Base-by-base conservation (phyloP, 257 asterid genomes). In the Solanum dulcamara region DNA sequence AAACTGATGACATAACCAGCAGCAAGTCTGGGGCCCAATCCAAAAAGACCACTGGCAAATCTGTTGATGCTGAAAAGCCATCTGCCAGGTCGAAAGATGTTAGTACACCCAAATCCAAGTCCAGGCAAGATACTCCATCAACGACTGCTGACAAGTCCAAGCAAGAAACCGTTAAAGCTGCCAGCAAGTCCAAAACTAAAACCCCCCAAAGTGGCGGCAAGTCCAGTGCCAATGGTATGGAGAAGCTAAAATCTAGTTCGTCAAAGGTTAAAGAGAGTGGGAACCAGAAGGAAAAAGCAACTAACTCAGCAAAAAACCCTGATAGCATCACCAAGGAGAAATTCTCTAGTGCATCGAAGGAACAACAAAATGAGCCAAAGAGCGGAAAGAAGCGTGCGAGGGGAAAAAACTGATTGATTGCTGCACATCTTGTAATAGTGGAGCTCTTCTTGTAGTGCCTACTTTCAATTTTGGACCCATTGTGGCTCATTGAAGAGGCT, bases 331-430 rank as follows among this genome's bases (percentile, higher is more conserved):
- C 33, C 33, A 84, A 70, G 82, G 86, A 48, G 77, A 50, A 83
- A 67, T 46, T 48, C 18, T 26, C 85, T 38, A 48, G 75, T 18
- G 79, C 75, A 44, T 84, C 90, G 44, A 92, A 90, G 88, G 90
- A 89, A 32, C 91, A 85, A 84, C 94, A 88, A 85, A 91, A 71
- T 71, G 98, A 91, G 89, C 32, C 89, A 6, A 91, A 89, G 85
- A 84, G 90, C 42, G 90, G 89, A 46, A 96, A 92, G 92, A 96
- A 93, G 86, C 91, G 96, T 59, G 89, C 89, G 40, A 89, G 93
- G 74, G 90, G 89, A 87, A 88, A 83, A 24, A 55, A 70, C 46
- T 72, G 60, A 72, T 50, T 64, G 9, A 11, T 9, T 13, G 81
- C 7, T 57, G 87, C 83, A 50, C 83, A 77, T 46, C 28, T 38